These are phyloP conservation scores for Zasmidium angulare DNA, from an alignment of 2,329 filamentous ascomycete species.

Conservation along the genomic window DNA sequence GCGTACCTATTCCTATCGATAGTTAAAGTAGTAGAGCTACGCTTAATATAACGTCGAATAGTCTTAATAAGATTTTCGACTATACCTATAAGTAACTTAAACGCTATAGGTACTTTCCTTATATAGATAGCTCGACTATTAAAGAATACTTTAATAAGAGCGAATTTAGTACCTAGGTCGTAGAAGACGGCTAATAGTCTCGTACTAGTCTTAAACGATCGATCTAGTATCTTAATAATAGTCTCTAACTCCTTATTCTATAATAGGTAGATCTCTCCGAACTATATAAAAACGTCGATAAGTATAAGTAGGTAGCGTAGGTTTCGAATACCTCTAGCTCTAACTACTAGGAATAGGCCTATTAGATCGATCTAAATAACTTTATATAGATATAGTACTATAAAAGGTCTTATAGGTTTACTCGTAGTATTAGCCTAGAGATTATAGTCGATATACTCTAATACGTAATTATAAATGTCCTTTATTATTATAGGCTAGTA, in stretches of 20 bases:
- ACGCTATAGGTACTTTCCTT: background rate
- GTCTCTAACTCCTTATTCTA: background rate
- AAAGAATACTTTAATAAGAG: background rate
- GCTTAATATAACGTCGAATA: background rate
- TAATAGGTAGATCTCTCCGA: background rate
- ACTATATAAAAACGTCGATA: background rate
- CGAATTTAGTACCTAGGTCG: slow-evolving; percentile 1
- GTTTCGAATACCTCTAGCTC: no score
- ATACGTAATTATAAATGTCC: background rate
- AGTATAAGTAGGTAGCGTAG: background rate
- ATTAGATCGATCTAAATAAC: background rate
- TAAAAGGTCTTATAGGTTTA: background rate
- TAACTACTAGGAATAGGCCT: background rate
- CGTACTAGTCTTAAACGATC: background rate
- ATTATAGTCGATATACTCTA: background rate
- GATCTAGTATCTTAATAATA: background rate
- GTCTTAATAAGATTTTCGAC: background rate
- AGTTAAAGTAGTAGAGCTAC: background rate
- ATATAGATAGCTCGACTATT: background rate
- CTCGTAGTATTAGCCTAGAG: background rate
- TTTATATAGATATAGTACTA: background rate
- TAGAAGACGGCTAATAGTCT: background rate
- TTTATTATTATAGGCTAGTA: slow-evolving; percentile 3
- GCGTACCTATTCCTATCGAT: background rate
- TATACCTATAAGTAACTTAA: background rate